A percentile compares a stretch with the other conserved stretches of the same genome.
Conservation (phyloP, 208 protist genomes). For the Acanthamoeba lenticulata region DNA sequence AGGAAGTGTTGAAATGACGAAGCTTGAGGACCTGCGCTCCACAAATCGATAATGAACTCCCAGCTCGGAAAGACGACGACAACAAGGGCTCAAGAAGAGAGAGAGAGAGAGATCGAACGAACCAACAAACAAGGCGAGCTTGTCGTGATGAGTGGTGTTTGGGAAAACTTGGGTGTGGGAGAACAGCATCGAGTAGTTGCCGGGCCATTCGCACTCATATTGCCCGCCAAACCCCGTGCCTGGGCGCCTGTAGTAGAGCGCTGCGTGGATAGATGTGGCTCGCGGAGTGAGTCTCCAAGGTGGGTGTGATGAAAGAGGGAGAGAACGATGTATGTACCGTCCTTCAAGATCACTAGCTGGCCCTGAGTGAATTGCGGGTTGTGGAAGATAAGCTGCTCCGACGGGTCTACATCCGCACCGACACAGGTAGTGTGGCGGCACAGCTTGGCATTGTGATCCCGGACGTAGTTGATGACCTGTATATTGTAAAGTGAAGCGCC, state of each 20-base stretch:
- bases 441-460: background rate
- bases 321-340: background rate
- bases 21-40: background rate
- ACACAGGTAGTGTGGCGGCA: background rate
- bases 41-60: background rate
- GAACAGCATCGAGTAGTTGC: background rate
- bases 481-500: too few species aligned
- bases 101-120: background rate
- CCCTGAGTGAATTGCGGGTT: background rate
- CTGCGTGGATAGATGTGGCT: background rate
- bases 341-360: background rate
- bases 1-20: constrained; percentile 9
- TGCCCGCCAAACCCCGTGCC: background rate
- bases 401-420: background rate
- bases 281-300: background rate
- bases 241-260: background rate
- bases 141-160: background rate
- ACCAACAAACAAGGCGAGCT: background rate
- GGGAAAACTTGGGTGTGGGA: background rate
- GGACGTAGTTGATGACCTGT: background rate
- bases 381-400: constrained; percentile 19
- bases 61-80: background rate
- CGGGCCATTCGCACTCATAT: constrained; percentile 16
- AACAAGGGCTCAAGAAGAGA: background rate
- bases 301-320: background rate